Percentiles rank a stretch among this genome's conserved stretches.
These are phyloP conservation scores for Phytophthora pini DNA, from an alignment of 352 stramenopile genomes.

Conservation along the genomic window DNA sequence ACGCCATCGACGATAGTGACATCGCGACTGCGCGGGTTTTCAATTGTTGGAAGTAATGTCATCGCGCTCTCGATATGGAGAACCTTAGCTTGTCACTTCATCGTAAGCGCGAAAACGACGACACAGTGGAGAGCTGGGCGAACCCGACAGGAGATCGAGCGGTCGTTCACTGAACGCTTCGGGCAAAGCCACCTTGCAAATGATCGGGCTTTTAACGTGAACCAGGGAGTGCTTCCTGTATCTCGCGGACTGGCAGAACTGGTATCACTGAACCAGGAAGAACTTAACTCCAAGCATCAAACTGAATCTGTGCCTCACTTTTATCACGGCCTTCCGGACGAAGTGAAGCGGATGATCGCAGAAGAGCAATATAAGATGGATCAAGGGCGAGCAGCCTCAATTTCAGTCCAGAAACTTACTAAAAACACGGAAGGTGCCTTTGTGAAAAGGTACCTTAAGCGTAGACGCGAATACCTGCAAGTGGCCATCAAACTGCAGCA, in stretches of 20 bases:
- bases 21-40: constrained; percentile 44
- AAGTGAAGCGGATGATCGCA: constrained; percentile 78
- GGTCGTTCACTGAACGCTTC: constrained; percentile 59
- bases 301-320: constrained; percentile 67
- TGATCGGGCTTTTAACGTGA: constrained; percentile 51
- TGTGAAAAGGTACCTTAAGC: constrained; percentile 66
- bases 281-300: constrained; percentile 27
- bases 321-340: constrained; percentile 73
- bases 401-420: constrained; percentile 42
- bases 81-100: constrained; percentile 48
- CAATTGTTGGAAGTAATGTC: constrained; percentile 43
- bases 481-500: constrained; percentile 67
- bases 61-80: constrained; percentile 50
- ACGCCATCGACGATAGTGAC: constrained; percentile 3
- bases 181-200: constrained; percentile 60
- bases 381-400: constrained; percentile 15
- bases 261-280: constrained; percentile 52
- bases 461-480: constrained; percentile 48
- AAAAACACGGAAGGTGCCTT: constrained; percentile 70
- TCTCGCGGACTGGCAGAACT: constrained; percentile 46
- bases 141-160: constrained; percentile 26
- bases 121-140: constrained; percentile 45
- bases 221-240: constrained; percentile 39
- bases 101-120: constrained; percentile 51
- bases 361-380: constrained; percentile 52